Percentiles rank a stretch among this genome's conserved stretches.
Conservation (phyloP, 768 basidiomycete species). For the Dendrothele bispora region DNA sequence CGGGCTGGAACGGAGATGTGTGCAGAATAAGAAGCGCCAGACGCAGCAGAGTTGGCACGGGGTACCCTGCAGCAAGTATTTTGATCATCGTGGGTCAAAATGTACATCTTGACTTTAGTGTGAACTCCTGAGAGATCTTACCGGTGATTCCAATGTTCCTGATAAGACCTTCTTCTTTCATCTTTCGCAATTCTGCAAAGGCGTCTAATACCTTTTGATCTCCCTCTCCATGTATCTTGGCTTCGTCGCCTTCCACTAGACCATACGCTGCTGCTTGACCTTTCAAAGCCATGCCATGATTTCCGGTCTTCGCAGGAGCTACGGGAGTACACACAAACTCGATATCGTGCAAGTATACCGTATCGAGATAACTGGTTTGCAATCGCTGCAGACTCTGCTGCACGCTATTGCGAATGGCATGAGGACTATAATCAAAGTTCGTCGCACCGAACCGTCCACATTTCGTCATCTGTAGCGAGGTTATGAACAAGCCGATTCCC, state of each 20-base stretch:
- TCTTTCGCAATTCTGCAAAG: conserved; percentile 58
- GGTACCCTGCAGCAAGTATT: conserved; percentile 54
- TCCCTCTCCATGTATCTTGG: conserved; percentile 59
- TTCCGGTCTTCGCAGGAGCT: conserved; percentile 49
- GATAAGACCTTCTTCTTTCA: conserved; percentile 74
- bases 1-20: conserved; percentile 62
- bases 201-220: conserved; percentile 75
- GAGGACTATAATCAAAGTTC: conserved; percentile 75
- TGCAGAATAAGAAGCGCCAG: conserved; percentile 72
- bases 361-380: conserved; percentile 76
- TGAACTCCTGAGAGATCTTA: conserved; percentile 23
- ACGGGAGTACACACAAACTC: conserved; percentile 69
- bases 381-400: conserved; percentile 65
- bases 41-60: conserved; percentile 82
- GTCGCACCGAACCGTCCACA: conserved; percentile 73
- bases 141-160: conserved; percentile 80
- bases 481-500: neutral
- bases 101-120: neutral
- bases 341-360: conserved; percentile 82
- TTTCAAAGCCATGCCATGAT: conserved; percentile 54
- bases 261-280: conserved; percentile 65
- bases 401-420: conserved; percentile 65
- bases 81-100: neutral
- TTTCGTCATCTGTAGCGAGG: conserved; percentile 68
- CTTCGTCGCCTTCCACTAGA: conserved; percentile 56